Evolutionary conservation across 73 alveolate species (phyloP), one percentile per base, ranked within the genome.

Genomic region (Symbiodinium pilosum): DNA sequence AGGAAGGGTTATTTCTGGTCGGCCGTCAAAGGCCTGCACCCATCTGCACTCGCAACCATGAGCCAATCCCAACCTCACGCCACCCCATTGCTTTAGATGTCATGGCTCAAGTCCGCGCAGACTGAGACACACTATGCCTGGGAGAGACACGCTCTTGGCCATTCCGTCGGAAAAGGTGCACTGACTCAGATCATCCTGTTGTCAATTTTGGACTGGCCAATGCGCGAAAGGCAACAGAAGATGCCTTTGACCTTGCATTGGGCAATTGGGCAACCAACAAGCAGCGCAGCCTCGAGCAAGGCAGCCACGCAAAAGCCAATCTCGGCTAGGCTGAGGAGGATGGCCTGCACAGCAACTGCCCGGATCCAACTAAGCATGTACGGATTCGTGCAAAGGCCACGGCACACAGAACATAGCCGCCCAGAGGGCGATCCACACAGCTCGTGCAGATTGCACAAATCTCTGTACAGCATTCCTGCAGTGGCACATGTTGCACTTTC

Each of bases 21-120:
- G n/a, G n/a, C n/a, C n/a, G n/a, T n/a, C 81, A 3, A 6, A 28
- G 81, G 81, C 81, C 81, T 14, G 20, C 81, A 64, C 96, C 96
- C 96, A 91, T 91, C 87, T 91, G 96, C 14, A 68, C 54, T 42
- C 77, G 75, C 88, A 91, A 39, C 96, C 96, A 91, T 21, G 77
- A 64, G 43, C 52, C 42, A 26, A 69, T n/a, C 75, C 96, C 96
- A 34, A 91, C 96, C 96, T 47, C 59, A 47, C 6, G 59, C 59
- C 14, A n/a, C n/a, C n/a, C n/a, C n/a, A n/a, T n/a, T n/a, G n/a
- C n/a, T n/a, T n/a, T n/a, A n/a, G n/a, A n/a, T n/a, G n/a, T n/a
- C n/a, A n/a, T n/a, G n/a, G n/a, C n/a, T n/a, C n/a, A n/a, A n/a
- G n/a, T n/a, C 59, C 59, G 14, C 59, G 6, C 59, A 47, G 59